phyloP scores from a whole-genome alignment of 768 basidiomycete genomes.

The Pleurotus giganteus region DNA sequence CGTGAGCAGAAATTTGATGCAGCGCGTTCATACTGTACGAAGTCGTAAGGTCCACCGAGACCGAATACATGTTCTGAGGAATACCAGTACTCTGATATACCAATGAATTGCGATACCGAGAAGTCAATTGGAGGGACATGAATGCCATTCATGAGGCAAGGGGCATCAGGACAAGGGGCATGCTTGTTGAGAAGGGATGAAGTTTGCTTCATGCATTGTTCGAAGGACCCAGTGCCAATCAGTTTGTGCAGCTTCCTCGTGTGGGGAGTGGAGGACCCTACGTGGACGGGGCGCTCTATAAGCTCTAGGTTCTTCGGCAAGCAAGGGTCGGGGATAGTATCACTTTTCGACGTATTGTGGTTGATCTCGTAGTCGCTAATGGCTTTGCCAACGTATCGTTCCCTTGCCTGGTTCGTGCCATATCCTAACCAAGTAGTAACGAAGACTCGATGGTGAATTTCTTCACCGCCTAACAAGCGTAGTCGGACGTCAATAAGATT shows the following conservation, averaged over 20 bases:
- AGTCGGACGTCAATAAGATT: slow-evolving; percentile 80
- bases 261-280: slow-evolving; percentile 37
- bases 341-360: slow-evolving; percentile 24
- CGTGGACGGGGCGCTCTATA: slow-evolving; percentile 51
- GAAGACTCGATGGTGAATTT: slow-evolving; percentile 89
- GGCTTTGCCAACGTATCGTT: slow-evolving; percentile 79
- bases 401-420: slow-evolving; percentile 95
- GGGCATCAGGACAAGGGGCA: slow-evolving; percentile 75
- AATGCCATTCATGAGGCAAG: slow-evolving; percentile 93
- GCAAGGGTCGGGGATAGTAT: slow-evolving; percentile 80
- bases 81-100: slow-evolving; percentile 99
- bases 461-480: slow-evolving; percentile 78
- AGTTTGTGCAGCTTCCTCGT: slow-evolving; percentile 56
- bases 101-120: slow-evolving; percentile 89
- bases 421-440: slow-evolving; percentile 99
- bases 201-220: slow-evolving; percentile 72
- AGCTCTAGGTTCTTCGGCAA: slow-evolving; percentile 75
- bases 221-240: slow-evolving; percentile 88
- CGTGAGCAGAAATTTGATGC: slow-evolving; percentile 82
- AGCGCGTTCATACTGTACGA: slow-evolving; percentile 92
- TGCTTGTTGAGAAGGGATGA: slow-evolving; percentile 82
- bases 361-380: slow-evolving; percentile 55
- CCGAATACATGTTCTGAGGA: slow-evolving; percentile 97
- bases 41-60: slow-evolving; percentile 93
- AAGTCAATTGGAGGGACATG: slow-evolving; percentile 95